A percentile compares a stretch with the other conserved stretches of the same genome.
Conservation (phyloP, 228 moss, liverwort and hornwort species). For the Sphagnum fallax region DNA sequence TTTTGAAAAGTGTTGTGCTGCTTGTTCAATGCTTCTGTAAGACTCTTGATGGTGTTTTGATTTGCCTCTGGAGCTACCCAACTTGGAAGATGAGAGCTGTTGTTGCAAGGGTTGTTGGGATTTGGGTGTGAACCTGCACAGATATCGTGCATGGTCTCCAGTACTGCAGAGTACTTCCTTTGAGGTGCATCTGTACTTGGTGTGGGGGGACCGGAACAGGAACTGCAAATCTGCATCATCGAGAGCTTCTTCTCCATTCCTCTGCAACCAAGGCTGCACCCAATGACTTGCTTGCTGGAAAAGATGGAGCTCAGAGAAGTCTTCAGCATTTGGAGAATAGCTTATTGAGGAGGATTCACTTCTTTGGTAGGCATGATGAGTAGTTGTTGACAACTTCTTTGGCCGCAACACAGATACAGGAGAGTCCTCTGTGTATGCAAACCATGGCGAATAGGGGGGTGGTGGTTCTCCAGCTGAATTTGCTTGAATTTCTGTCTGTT, state of each 20-base stretch:
- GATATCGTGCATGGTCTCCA: too few relatives aligned
- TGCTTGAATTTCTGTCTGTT: too few relatives aligned
- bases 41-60: neutral
- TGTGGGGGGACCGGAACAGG: slow-evolving; percentile 17
- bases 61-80: neutral
- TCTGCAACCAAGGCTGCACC: slow-evolving; percentile 32
- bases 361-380: neutral
- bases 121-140: too few relatives aligned
- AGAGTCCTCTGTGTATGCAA: neutral
- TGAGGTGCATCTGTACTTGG: slow-evolving; percentile 9
- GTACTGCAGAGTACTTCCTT: neutral
- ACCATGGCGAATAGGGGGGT: too few relatives aligned
- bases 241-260: slow-evolving; percentile 24
- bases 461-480: too few relatives aligned
- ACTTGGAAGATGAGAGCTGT: neutral
- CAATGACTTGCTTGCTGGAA: slow-evolving; percentile 37
- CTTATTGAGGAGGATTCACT: neutral
- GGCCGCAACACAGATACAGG: slow-evolving; percentile 19
- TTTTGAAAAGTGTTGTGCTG: neutral
- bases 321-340: neutral
- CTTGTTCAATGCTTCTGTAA: slow-evolving; percentile 3
- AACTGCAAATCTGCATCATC: slow-evolving; percentile 43
- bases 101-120: too few relatives aligned
- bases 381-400: slow-evolving; percentile 8
- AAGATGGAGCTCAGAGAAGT: slow-evolving; percentile 15